phyloP scores from a whole-genome alignment of 1,139 yeast genomes.

The Taphrina betulina region DNA sequence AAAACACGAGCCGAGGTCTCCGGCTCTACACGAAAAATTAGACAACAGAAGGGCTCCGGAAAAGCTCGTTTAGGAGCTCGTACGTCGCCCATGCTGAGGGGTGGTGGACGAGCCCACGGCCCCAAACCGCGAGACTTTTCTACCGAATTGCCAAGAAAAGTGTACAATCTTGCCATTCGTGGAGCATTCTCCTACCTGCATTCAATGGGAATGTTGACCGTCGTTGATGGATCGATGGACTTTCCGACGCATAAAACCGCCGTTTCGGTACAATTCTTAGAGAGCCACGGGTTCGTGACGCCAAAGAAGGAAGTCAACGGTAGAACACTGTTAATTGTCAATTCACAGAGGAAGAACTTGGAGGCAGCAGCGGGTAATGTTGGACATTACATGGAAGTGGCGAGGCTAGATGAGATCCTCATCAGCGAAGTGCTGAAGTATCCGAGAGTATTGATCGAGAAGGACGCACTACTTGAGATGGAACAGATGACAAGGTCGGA shows the following conservation, averaged over 20 bases:
- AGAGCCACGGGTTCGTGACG: conserved; percentile 33
- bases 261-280: conserved; percentile 33
- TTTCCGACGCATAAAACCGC: conserved; percentile 35
- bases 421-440: conserved; percentile 28
- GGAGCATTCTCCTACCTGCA: conserved; percentile 80
- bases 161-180: conserved; percentile 72
- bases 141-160: conserved; percentile 72
- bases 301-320: conserved; percentile 5
- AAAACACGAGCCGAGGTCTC: conserved; percentile 78
- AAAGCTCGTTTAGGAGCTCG: conserved; percentile 95
- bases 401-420: conserved; percentile 24
- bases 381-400: conserved; percentile 15
- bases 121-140: conserved; percentile 86
- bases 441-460: conserved; percentile 26
- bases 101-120: conserved; percentile 88
- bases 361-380: conserved; percentile 24
- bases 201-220: conserved; percentile 65
- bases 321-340: conserved; percentile 14
- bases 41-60: conserved; percentile 93
- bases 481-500: conserved; percentile 14
- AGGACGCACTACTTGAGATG: conserved; percentile 14
- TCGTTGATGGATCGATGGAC: conserved; percentile 64
- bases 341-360: conserved; percentile 15
- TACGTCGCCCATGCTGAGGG: conserved; percentile 86
- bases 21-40: conserved; percentile 75